Evolutionary conservation across 139 green algal genomes (phyloP).

Genomic region (Penium margaritaceum): DNA sequence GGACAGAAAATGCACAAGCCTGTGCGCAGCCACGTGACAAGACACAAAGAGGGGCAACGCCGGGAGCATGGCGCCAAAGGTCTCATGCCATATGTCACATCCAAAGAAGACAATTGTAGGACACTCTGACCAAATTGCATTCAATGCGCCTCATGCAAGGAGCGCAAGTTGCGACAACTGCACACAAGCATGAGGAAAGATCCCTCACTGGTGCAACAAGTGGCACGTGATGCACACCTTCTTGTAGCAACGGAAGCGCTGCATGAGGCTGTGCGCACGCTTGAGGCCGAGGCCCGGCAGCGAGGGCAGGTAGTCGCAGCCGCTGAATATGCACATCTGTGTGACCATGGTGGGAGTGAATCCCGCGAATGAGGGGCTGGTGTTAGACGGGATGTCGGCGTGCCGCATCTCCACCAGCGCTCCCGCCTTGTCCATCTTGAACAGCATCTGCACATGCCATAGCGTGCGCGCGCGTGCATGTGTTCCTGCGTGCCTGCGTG

Average conservation of each 20-base stretch:
- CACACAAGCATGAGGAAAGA: background rate
- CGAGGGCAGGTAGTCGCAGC: constrained; percentile 84
- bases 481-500: too few relatives aligned
- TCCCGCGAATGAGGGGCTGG: constrained; percentile 36
- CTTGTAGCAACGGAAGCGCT: constrained; percentile 57
- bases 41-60: too few relatives aligned
- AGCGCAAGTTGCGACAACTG: background rate
- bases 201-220: background rate
- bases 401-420: constrained; percentile 62
- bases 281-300: constrained; percentile 80
- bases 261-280: constrained; percentile 74
- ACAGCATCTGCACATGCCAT: constrained; percentile 70
- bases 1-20: too few relatives aligned
- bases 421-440: constrained; percentile 85
- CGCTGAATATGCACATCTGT: constrained; percentile 89
- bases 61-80: too few relatives aligned
- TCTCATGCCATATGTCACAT: too few relatives aligned
- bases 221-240: constrained; percentile 51
- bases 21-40: too few relatives aligned
- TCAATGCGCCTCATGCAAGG: background rate
- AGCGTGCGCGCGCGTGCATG: too few relatives aligned
- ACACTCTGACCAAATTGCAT: background rate
- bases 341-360: constrained; percentile 82
- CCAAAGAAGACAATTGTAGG: too few relatives aligned
- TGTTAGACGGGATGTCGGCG: constrained; percentile 16